These are phyloP conservation scores for Citrullus mucosospermus DNA, from an alignment of 306 rosid genomes.

Conservation along the genomic window DNA sequence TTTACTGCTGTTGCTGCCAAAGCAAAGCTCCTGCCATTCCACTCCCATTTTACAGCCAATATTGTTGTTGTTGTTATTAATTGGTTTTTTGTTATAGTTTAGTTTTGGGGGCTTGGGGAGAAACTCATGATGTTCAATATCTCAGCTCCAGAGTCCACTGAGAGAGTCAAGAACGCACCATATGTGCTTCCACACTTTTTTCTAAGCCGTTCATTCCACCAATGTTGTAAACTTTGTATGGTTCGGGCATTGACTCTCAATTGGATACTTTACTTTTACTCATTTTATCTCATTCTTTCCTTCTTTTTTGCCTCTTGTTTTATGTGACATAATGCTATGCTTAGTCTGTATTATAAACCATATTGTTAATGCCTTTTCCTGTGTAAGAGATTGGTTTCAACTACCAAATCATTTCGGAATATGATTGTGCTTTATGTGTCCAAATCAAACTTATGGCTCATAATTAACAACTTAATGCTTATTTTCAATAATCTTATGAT, in stretches of 20 bases:
- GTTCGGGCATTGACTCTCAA: constrained; percentile 99
- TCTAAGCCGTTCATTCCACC: not conserved
- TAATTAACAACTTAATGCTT: not conserved
- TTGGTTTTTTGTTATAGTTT: constrained; percentile 15
- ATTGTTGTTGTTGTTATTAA: constrained; percentile 40
- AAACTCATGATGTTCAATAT: not conserved
- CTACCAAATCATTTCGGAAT: not conserved
- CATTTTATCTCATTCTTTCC: too few relatives aligned
- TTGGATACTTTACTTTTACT: constrained; percentile 18
- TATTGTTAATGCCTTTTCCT: not conserved
- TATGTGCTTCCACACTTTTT: constrained; percentile 7
- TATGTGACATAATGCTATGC: too few relatives aligned
- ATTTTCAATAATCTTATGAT: not conserved
- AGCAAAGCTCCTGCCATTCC: not conserved
- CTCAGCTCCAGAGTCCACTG: constrained; percentile 8
- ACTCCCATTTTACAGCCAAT: constrained; percentile 7
- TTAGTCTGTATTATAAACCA: not conserved
- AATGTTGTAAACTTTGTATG: constrained; percentile 23
- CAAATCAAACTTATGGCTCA: not conserved
- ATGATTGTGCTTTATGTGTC: not conserved
- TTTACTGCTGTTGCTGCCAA: constrained; percentile 37
- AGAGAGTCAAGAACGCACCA: constrained; percentile 99
- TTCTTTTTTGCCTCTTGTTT: not conserved
- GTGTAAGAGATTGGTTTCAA: not conserved
- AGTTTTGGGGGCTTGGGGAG: constrained; percentile 2